Conservation (phyloP, 768 basidiomycete species). For the Cantharellus anzutake region DNA sequence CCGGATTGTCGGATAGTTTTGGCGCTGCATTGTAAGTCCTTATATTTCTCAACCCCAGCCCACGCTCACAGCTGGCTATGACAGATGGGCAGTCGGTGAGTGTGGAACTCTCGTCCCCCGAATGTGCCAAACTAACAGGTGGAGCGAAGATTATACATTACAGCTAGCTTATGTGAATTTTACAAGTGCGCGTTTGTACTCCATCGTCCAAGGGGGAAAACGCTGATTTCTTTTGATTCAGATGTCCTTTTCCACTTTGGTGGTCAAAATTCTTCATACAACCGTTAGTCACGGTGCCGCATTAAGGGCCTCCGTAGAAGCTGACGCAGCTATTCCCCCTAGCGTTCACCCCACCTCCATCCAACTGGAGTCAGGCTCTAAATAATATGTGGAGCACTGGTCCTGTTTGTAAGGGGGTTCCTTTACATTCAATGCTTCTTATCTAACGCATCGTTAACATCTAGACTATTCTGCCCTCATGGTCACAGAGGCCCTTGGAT, state of each 20-base stretch:
- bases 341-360: slow-evolving; percentile 34
- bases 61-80: neutral
- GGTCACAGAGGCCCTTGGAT: slow-evolving; percentile 28
- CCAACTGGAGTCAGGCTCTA: slow-evolving; percentile 18
- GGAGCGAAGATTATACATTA: slow-evolving; percentile 23
- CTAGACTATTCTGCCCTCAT: slow-evolving; percentile 26
- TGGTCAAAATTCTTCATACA: neutral
- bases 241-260: neutral
- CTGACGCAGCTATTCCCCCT: neutral
- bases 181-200: slow-evolving; percentile 10
- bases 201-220: neutral
- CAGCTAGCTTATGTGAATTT: slow-evolving; percentile 32
- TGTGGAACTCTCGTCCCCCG: neutral
- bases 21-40: slow-evolving; percentile 29
- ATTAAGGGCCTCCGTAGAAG: neutral
- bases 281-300: neutral
- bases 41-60: neutral
- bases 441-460: neutral
- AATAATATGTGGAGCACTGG: slow-evolving; percentile 28
- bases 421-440: neutral
- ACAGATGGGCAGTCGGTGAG: neutral
- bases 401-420: slow-evolving; percentile 16
- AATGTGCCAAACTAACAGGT: neutral
- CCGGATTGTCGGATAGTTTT: slow-evolving; percentile 31
- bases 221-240: neutral